Base-by-base conservation (phyloP, 2,329 filamentous ascomycete species). In the Trichophyton benhamiae region DNA sequence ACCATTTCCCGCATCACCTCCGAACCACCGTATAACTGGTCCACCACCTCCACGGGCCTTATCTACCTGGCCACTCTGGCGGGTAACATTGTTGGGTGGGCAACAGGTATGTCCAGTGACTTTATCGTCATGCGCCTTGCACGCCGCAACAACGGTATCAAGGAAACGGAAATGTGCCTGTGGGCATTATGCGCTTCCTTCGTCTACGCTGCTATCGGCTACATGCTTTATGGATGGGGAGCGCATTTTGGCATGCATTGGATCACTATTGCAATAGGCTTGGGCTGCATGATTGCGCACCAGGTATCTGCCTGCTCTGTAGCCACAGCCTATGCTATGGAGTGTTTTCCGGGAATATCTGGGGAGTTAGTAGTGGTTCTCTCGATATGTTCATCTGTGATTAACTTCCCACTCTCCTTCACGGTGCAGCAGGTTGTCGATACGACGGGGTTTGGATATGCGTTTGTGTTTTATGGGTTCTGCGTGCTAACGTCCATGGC, bases 71-170 rank as follows among this genome's bases (percentile, higher is more conserved):
- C 67, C 11, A 64, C 66, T 1, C 58, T 71, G 9, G 67, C 69
- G 60, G 65, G 70, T 20, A 58, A 66, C 20, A 59, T 63, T 33
- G 42, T 65, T 55, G 62, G 66, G 20, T 59, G 63, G 41, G 60
- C 59, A 13, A 61, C 63, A 8, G 63, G 61, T 22, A 41, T 61
- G 3, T 22, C 63, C 22, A 59, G 59, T 48, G 71, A 65, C 66
- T 68, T 60, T 55, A 59, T 65, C 55, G 68, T 68, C 2, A 67
- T 76, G n/a, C 67, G 62, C 53, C 67, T 79, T 2, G 74, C 77
- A 0, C 70, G 74, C 3, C 71, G 75, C 25, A 78, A 77, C 66
- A 67, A 72, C 20, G 76, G 76, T 22, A 68, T 75, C 62, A 65
- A 71, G 62, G 69, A 74, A 58, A 74, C 75, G 1, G 75, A 78